Conservation (phyloP, 148 eudicot genomes). For the Pharnaceum exiguum region DNA sequence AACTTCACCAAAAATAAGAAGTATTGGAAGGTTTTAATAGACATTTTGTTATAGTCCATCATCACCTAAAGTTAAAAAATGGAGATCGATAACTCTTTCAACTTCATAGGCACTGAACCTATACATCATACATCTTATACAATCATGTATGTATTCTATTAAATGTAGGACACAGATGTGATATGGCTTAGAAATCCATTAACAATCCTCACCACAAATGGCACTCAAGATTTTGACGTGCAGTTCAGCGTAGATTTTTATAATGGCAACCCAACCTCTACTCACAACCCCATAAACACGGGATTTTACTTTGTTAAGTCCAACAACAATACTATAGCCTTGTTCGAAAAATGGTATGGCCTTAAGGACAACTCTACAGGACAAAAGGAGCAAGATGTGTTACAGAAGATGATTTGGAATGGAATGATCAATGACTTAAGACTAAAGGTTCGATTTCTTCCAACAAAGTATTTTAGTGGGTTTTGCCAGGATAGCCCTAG, state of each 20-base stretch:
- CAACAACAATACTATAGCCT: constrained; percentile 47
- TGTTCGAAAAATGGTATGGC: constrained; percentile 64
- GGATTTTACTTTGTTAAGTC: constrained; percentile 74
- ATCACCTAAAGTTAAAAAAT: too few relatives aligned
- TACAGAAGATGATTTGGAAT: constrained; percentile 21
- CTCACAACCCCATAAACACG: constrained; percentile 49
- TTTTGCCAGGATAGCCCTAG: constrained; percentile 52
- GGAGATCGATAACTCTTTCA: too few relatives aligned
- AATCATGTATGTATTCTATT: not conserved
- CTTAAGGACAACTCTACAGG: constrained; percentile 46
- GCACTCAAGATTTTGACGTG: constrained; percentile 27
- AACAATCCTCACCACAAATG: constrained; percentile 24
- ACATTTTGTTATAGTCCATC: too few relatives aligned
- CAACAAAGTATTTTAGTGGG: constrained; percentile 58
- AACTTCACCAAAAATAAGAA: too few relatives aligned
- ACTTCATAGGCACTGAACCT: too few relatives aligned
- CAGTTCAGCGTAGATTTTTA: constrained; percentile 44
- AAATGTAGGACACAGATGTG: constrained; percentile 52
- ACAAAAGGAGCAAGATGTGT: constrained; percentile 70
- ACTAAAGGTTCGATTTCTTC: constrained; percentile 36
- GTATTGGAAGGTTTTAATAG: too few relatives aligned
- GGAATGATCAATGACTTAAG: constrained; percentile 26
- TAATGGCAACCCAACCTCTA: constrained; percentile 36
- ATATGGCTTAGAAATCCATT: constrained; percentile 75
- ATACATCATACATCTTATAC: not conserved